phyloP scores from a whole-genome alignment of 2,329 filamentous ascomycete species.

The Pseudopyricularia cyperi region DNA sequence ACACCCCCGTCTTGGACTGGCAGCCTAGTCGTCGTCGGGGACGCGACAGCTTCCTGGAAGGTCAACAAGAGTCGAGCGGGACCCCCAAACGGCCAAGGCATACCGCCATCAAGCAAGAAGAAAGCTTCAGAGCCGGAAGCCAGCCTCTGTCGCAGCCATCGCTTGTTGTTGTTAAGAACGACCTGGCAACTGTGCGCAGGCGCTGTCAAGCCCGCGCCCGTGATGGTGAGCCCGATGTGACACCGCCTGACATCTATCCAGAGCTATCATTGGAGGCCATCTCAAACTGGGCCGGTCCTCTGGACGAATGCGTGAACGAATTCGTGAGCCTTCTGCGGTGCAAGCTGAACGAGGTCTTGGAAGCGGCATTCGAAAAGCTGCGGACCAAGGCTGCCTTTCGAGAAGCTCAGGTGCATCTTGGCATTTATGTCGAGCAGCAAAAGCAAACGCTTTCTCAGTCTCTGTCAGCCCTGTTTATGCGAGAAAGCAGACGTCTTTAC shows the following conservation, averaged over 20 bases:
- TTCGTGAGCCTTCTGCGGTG: conserved; percentile 34
- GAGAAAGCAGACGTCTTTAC: conserved; percentile 42
- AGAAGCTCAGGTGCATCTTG: conserved; percentile 28
- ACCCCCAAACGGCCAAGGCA: conserved; percentile 6
- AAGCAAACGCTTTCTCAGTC: conserved; percentile 20
- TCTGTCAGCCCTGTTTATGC: conserved; percentile 31
- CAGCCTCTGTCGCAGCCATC: not conserved
- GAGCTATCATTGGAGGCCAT: conserved; percentile 44
- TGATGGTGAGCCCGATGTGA: conserved; percentile 44
- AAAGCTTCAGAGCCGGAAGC: conserved; percentile 4
- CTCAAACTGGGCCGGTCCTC: conserved; percentile 40
- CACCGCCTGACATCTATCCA: conserved; percentile 47
- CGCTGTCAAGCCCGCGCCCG: not conserved
- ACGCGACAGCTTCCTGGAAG: conserved; percentile 6
- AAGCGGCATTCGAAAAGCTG: conserved; percentile 29
- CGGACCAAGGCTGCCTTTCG: conserved; percentile 36
- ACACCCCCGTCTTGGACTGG: conserved; percentile 1
- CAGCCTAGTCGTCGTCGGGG: conserved; percentile 3
- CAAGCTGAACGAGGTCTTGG: conserved; percentile 32
- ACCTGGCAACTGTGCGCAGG: not conserved
- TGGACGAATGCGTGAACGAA: conserved; percentile 31
- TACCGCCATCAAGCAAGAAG: conserved; percentile 12
- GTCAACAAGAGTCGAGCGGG: not conserved
- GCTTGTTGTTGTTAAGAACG: not conserved
- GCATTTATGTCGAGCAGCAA: conserved; percentile 27